Evolutionary conservation across 2,329 filamentous ascomycete genomes (phyloP).

Genomic region (Calonectria crousiana): DNA sequence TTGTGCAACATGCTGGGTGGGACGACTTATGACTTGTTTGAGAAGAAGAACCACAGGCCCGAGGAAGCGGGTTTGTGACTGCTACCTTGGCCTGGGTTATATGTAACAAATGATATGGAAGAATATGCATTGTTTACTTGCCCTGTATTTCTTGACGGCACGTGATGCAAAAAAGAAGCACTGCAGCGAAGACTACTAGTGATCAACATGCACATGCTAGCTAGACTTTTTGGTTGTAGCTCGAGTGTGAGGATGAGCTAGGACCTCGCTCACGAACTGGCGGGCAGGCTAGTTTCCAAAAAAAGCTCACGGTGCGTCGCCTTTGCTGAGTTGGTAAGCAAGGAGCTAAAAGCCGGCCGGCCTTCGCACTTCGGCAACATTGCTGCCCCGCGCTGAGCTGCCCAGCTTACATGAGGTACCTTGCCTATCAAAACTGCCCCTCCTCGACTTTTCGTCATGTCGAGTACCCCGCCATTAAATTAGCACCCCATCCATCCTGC

Average conservation of each 20-base stretch:
- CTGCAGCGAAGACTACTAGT: not conserved
- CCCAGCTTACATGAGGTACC: not conserved
- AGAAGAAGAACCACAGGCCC: not conserved
- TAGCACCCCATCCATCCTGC: conserved; percentile 3
- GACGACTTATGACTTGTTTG: not conserved
- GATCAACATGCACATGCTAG: not conserved
- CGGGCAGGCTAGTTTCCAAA: not conserved
- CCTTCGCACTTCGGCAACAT: conserved; percentile 27
- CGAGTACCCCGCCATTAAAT: conserved; percentile 22
- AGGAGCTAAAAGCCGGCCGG: not conserved
- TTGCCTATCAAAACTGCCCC: not conserved
- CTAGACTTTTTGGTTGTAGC: not conserved
- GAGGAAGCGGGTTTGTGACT: not conserved
- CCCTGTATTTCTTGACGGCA: not conserved
- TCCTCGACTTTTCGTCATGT: not conserved
- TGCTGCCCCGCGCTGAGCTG: conserved; percentile 16
- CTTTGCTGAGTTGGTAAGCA: not conserved
- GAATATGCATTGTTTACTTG: not conserved
- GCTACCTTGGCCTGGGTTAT: not conserved
- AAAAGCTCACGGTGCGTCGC: not conserved
- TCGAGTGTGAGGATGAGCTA: not conserved
- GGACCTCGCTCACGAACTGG: not conserved
- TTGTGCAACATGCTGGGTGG: conserved; percentile 10
- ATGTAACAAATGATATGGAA: not conserved
- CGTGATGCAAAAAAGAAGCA: not conserved